Evolutionary conservation across 345 rosid genomes (phyloP).

Genomic region (Eucalyptus virginea): DNA sequence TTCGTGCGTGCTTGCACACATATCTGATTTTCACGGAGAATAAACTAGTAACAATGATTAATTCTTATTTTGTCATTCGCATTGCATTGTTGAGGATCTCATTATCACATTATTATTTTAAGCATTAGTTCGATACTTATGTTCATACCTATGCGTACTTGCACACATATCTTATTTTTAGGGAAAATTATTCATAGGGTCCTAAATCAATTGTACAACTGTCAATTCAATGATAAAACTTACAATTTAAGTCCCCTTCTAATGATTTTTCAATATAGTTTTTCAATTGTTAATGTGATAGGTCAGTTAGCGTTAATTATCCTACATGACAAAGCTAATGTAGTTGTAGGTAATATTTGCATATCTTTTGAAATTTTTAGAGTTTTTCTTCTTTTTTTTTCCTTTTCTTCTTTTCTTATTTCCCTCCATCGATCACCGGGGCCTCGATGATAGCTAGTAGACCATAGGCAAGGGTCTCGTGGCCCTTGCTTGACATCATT

Average conservation of each 20-base stretch:
- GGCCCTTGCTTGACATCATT: background rate
- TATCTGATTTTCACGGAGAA: background rate
- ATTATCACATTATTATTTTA: background rate
- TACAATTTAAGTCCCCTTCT: fast-evolving
- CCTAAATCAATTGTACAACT: fast-evolving
- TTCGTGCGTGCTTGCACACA: background rate
- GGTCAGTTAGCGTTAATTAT: fast-evolving
- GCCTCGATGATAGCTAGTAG: background rate
- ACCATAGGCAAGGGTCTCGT: background rate
- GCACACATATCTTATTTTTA: background rate
- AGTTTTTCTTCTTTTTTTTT: fast-evolving
- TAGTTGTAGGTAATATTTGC: fast-evolving
- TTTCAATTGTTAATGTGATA: background rate
- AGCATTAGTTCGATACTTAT: background rate
- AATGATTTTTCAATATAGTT: background rate
- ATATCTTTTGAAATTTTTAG: background rate
- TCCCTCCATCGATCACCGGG: fast-evolving
- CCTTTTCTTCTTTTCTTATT: background rate
- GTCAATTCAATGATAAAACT: fast-evolving
- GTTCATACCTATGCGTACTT: background rate
- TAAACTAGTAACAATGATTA: background rate
- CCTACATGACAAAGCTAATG: fast-evolving
- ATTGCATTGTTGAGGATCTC: background rate
- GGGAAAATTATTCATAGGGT: background rate
- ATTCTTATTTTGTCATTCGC: background rate